These are phyloP conservation scores for Debaryomyces prosopidis DNA, from an alignment of 805 yeast genomes.

Conservation along the genomic window DNA sequence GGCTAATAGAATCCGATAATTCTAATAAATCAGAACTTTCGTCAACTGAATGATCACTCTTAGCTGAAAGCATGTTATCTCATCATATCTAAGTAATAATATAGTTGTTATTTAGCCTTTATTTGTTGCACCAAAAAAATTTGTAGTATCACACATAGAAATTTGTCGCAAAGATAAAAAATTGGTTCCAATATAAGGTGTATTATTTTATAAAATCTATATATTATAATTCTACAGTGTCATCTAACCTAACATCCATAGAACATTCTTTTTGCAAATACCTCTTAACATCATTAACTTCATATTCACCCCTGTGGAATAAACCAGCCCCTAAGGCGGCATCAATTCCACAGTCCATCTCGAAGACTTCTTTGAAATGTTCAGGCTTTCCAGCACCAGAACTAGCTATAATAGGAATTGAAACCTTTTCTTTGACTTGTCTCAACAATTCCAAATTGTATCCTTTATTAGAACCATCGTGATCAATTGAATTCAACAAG, in stretches of 20 bases:
- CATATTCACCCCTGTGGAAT: slow-evolving; percentile 94
- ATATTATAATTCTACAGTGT: slow-evolving; percentile 20
- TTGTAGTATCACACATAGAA: too few species aligned
- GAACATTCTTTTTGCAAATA: slow-evolving; percentile 55
- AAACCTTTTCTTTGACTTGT: slow-evolving; percentile 73
- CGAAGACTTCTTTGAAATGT: slow-evolving; percentile 88
- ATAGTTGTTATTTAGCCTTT: too few species aligned
- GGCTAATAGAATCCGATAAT: slow-evolving; percentile 3
- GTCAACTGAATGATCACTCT: slow-evolving; percentile 1
- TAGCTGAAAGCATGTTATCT: background rate
- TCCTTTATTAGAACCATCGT: slow-evolving; percentile 95
- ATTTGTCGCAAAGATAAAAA: too few species aligned
- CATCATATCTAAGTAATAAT: background rate
- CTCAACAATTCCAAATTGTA: slow-evolving; percentile 83
- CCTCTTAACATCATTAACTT: slow-evolving; percentile 79
- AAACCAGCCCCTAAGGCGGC: slow-evolving; percentile 99
- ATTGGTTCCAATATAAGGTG: background rate
- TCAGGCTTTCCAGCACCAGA: slow-evolving; percentile 95
- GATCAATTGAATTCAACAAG: slow-evolving; percentile 89
- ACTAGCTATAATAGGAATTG: slow-evolving; percentile 94
- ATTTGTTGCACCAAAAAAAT: too few species aligned
- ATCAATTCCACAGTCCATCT: slow-evolving; percentile 72
- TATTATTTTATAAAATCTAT: slow-evolving; percentile 1
- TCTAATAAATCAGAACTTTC: background rate
- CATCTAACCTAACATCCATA: slow-evolving; percentile 73